These are phyloP conservation scores for Dictyostelium purpureum DNA, from an alignment of 78 protist species.

Conservation along the genomic window DNA sequence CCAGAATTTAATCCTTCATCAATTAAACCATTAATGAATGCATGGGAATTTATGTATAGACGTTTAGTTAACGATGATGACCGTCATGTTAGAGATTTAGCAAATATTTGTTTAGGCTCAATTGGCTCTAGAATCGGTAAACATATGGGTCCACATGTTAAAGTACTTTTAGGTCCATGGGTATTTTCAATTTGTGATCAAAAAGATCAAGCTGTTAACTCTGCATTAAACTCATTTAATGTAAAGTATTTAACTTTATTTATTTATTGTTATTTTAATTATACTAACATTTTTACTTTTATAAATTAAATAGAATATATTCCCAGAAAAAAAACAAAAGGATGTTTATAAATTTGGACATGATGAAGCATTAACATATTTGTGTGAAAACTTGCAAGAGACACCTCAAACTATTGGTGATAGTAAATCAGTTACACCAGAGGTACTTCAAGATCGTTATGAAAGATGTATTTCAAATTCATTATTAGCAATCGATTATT, in stretches of 20 bases:
- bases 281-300: neutral
- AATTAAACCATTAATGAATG: constrained; percentile 13
- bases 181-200: constrained; percentile 44
- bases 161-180: constrained; percentile 66
- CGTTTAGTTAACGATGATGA: constrained; percentile 62
- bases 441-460: constrained; percentile 55
- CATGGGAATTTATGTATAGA: constrained; percentile 54
- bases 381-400: constrained; percentile 49
- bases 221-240: constrained; percentile 48
- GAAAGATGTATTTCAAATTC: constrained; percentile 65
- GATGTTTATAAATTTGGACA: constrained; percentile 68
- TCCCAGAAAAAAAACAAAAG: constrained; percentile 64
- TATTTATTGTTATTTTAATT: neutral
- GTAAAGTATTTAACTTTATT: neutral
- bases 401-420: constrained; percentile 46
- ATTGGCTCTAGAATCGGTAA: constrained; percentile 57
- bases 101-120: constrained; percentile 25
- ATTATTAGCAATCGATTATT: constrained; percentile 53
- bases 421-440: constrained; percentile 40
- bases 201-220: constrained; percentile 32
- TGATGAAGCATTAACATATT: constrained; percentile 40
- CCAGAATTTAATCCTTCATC: neutral
- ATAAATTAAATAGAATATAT: neutral
- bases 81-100: constrained; percentile 25
- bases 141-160: constrained; percentile 40